A percentile compares a stretch with the other conserved stretches of the same genome.
Evolutionary conservation across 495 filamentous ascomycete genomes (phyloP).

Genomic region (Lasiosphaeria miniovina): DNA sequence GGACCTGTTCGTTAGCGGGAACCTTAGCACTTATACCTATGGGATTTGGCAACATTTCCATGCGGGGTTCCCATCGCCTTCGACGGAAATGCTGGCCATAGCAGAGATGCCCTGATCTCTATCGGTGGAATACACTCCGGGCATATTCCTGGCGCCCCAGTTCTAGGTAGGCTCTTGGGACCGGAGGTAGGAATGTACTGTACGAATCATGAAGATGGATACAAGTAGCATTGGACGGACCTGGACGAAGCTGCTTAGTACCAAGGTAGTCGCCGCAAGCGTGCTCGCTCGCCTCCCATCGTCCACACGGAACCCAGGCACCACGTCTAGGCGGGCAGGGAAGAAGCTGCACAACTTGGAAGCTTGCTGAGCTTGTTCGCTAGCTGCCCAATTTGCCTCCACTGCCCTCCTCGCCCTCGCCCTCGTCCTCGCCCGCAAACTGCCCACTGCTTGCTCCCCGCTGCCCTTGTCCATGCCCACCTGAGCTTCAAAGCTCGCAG

Average conservation of each 20-base stretch:
- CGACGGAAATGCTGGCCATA: not conserved
- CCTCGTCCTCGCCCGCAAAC: too few relatives aligned
- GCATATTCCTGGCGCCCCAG: too few relatives aligned
- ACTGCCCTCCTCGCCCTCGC: too few relatives aligned
- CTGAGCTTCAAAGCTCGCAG: constrained; percentile 1
- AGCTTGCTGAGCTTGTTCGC: too few relatives aligned
- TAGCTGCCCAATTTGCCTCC: too few relatives aligned
- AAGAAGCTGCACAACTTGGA: not conserved
- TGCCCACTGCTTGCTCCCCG: not conserved
- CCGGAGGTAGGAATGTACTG: too few relatives aligned
- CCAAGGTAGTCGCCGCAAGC: not conserved
- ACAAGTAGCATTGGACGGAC: too few relatives aligned
- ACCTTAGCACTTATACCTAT: constrained; percentile 4
- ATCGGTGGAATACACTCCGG: not conserved
- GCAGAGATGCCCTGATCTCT: not conserved
- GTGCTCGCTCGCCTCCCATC: not conserved
- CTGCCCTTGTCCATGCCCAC: not conserved
- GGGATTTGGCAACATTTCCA: constrained; percentile 10
- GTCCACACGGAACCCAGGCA: not conserved
- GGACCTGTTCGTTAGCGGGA: not conserved
- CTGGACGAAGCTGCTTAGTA: not conserved
- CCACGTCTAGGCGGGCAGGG: not conserved
- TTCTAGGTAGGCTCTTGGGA: too few relatives aligned
- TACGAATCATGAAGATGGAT: too few relatives aligned
- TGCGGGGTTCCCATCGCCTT: constrained; percentile 2